These are phyloP conservation scores for Incumbomyces delicatus DNA, from an alignment of 2,329 filamentous ascomycete genomes.

Conservation along the genomic window DNA sequence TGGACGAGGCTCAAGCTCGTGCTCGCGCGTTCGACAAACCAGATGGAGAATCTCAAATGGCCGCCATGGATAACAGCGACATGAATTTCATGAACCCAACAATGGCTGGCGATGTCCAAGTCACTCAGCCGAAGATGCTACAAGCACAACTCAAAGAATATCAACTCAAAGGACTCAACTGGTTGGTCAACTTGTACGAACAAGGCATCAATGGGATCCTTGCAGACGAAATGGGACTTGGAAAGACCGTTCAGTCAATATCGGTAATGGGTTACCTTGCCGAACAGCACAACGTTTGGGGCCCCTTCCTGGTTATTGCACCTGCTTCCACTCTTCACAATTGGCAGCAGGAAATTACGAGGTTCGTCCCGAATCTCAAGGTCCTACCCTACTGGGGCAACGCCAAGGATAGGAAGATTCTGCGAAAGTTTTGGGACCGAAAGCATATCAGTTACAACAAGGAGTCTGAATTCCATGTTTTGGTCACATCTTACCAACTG, in stretches of 20 bases:
- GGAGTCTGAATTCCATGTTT: conserved; percentile 88
- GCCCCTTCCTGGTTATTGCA: conserved; percentile 91
- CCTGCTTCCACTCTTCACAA: conserved; percentile 96
- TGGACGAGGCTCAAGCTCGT: conserved; percentile 87
- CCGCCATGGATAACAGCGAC: conserved; percentile 83
- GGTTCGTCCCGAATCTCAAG: conserved; percentile 89
- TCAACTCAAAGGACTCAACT: conserved; percentile 97
- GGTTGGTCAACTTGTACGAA: conserved; percentile 97
- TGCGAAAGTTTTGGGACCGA: conserved; percentile 98
- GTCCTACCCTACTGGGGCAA: conserved; percentile 96
- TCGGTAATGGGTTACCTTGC: conserved; percentile 98
- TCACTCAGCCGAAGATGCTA: conserved; percentile 87
- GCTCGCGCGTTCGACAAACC: conserved; percentile 79
- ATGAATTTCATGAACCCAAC: conserved; percentile 99
- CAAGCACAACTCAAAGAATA: conserved; percentile 96
- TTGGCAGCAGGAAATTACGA: conserved; percentile 96
- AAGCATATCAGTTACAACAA: conserved; percentile 93
- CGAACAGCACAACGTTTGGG: conserved; percentile 96
- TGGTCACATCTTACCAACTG: conserved; percentile 93
- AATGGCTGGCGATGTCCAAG: conserved; percentile 84
- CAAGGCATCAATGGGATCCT: conserved; percentile 99
- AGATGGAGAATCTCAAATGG: conserved; percentile 47
- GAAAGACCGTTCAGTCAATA: conserved; percentile 97
- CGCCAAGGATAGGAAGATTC: conserved; percentile 83
- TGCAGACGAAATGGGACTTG: conserved; percentile 98